These are phyloP conservation scores for Cytospora paraplurivora DNA, from an alignment of 2,329 filamentous ascomycete species.

Conservation along the genomic window DNA sequence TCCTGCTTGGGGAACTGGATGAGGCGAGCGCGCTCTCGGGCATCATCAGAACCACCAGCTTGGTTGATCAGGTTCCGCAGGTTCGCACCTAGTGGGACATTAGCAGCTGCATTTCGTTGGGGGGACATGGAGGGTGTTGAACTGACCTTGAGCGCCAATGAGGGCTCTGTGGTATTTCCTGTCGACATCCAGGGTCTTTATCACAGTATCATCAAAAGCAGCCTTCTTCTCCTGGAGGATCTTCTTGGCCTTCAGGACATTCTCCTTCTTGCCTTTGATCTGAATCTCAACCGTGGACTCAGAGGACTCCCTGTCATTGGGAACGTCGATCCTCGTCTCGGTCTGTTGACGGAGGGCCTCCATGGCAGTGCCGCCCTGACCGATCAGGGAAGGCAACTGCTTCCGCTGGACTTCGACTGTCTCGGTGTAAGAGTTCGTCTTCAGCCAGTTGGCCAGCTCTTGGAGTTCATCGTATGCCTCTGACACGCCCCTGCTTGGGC, in stretches of 20 bases:
- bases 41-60: slow-evolving; percentile 87
- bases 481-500: slow-evolving; percentile 90
- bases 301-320: slow-evolving; percentile 73
- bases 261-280: slow-evolving; percentile 88
- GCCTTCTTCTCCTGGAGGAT: slow-evolving; percentile 82
- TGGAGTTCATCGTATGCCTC: slow-evolving; percentile 89
- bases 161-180: slow-evolving; percentile 89
- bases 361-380: slow-evolving; percentile 85
- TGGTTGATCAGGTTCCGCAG: slow-evolving; percentile 84
- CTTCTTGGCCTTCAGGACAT: slow-evolving; percentile 91
- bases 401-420: slow-evolving; percentile 85
- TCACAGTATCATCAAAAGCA: slow-evolving; percentile 87
- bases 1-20: slow-evolving; percentile 95
- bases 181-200: slow-evolving; percentile 84
- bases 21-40: slow-evolving; percentile 79
- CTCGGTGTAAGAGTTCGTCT: slow-evolving; percentile 81
- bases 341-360: slow-evolving; percentile 84
- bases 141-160: slow-evolving; percentile 85
- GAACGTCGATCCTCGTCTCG: slow-evolving; percentile 89
- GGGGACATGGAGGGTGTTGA: slow-evolving; percentile 6
- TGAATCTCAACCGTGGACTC: slow-evolving; percentile 78
- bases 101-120: slow-evolving; percentile 37
- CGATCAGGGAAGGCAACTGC: slow-evolving; percentile 92
- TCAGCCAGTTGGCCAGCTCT: slow-evolving; percentile 83
- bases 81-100: slow-evolving; percentile 66